Percentiles rank a stretch among this genome's conserved stretches.
These are phyloP conservation scores for Neofusicoccum cordaticola DNA, from an alignment of 2,329 filamentous ascomycete species.

Conservation along the genomic window DNA sequence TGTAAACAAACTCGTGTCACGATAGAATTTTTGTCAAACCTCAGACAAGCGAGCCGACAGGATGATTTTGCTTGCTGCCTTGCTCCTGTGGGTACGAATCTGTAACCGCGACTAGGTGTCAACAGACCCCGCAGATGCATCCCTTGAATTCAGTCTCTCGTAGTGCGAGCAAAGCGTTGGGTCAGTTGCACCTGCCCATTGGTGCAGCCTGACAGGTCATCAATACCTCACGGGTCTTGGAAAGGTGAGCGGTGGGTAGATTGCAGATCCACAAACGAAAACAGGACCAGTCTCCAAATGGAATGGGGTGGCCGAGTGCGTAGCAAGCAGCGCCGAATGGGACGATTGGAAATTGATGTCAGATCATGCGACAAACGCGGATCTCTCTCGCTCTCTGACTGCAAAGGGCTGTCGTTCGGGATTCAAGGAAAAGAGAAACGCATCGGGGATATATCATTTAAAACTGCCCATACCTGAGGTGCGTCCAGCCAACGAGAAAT, in stretches of 20 bases:
- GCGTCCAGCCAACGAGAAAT: background rate
- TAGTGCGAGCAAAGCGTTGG: too few relatives aligned
- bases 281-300: background rate
- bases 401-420: background rate
- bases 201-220: too few relatives aligned
- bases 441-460: constrained; percentile 15
- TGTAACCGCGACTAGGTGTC: too few relatives aligned
- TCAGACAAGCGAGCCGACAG: too few relatives aligned
- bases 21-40: background rate
- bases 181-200: too few relatives aligned
- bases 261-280: background rate
- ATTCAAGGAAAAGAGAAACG: background rate
- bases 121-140: too few relatives aligned
- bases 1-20: background rate
- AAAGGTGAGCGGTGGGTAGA: too few relatives aligned
- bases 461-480: constrained; percentile 7
- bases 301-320: background rate
- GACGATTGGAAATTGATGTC: background rate
- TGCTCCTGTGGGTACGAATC: too few relatives aligned
- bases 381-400: background rate
- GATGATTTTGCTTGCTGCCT: too few relatives aligned
- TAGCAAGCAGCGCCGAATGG: background rate
- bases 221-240: too few relatives aligned
- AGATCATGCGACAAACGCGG: background rate
- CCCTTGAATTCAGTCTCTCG: too few relatives aligned